Conservation (phyloP, 1,284 basidiomycete species). For the Melampsora americana region DNA sequence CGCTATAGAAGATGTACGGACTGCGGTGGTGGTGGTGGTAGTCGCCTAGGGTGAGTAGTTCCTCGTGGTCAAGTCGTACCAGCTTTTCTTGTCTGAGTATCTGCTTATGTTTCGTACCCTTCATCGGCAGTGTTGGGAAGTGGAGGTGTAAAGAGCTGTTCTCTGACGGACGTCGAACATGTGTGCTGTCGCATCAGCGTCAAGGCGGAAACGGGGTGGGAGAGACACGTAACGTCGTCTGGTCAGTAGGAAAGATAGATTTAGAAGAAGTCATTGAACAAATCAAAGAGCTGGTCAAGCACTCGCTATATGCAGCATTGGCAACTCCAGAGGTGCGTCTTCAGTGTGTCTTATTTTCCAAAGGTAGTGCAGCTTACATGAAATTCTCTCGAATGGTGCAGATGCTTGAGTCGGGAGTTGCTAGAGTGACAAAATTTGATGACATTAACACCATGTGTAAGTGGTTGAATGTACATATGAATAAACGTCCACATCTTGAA, state of each 20-base stretch:
- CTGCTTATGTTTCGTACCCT: background rate
- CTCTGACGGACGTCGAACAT: conserved; percentile 56
- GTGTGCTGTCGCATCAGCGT: conserved; percentile 54
- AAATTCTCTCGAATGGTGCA: background rate
- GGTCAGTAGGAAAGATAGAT: conserved; percentile 28
- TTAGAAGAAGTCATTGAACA: conserved; percentile 35
- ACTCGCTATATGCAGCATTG: conserved; percentile 42
- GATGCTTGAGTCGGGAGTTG: conserved; percentile 42
- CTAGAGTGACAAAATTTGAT: conserved; percentile 25
- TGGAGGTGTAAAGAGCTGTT: conserved; percentile 58
- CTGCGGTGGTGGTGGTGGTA: conserved; percentile 41
- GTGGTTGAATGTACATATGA: background rate
- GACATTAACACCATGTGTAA: conserved; percentile 43
- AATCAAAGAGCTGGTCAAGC: conserved; percentile 39
- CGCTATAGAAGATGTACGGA: conserved; percentile 39
- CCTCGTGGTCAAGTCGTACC: background rate
- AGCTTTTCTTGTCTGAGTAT: background rate
- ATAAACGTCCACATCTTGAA: background rate
- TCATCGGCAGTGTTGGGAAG: conserved; percentile 56
- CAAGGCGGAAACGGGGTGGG: conserved; percentile 18
- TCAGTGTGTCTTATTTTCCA: background rate
- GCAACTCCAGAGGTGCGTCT: conserved; percentile 39
- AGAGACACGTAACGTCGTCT: conserved; percentile 31
- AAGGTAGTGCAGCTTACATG: background rate
- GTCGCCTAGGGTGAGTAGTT: conserved; percentile 24